Evolutionary conservation across 1,139 yeast genomes (phyloP), one percentile per base, ranked within the genome.

Genomic region (Debaryomyces udenii): DNA sequence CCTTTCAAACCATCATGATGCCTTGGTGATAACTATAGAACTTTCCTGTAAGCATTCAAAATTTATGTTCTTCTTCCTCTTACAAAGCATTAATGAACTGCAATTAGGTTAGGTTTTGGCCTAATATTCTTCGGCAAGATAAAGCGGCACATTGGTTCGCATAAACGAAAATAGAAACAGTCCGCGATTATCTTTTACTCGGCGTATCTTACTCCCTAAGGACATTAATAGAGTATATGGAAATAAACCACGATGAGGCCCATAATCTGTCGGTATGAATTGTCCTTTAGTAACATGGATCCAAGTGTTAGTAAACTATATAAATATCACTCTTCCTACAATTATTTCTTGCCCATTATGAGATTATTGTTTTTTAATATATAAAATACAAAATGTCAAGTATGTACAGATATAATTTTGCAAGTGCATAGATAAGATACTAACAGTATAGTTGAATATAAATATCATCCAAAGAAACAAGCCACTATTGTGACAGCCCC

Each of bases 401-500:
- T 34, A 34, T 26, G 37, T 32, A 32, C 14, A 6, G n/a, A n/a
- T n/a, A n/a, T n/a, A n/a, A n/a, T n/a, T n/a, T n/a, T n/a, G n/a
- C n/a, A n/a, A n/a, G n/a, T n/a, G n/a, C n/a, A 27, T 3, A 17
- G 2, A 16, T 7, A n/a, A 27, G 15, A 33, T 34, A 39, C 47
- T 45, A 45, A 45, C 45, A 14, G 22, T 11, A 14, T 35, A 58
- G 65, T 62, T 35, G 42, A 57, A 43, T 83, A 74, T 69, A 76
- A 79, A 49, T 80, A 68, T 56, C 76, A 76, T 54, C 74, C 80
- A 38, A 57, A 71, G 35, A 80, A 74, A 51, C 70, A 78, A 45
- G 78, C 81, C 23, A 76, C 88, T 15, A 68, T 90, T 42, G 79
- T 90, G 50, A 74, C 83, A 20, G 96, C 96, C 0, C 96, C 97